Evolutionary conservation across 1,284 basidiomycete genomes (phyloP).

Genomic region (Trichosporon sp.): DNA sequence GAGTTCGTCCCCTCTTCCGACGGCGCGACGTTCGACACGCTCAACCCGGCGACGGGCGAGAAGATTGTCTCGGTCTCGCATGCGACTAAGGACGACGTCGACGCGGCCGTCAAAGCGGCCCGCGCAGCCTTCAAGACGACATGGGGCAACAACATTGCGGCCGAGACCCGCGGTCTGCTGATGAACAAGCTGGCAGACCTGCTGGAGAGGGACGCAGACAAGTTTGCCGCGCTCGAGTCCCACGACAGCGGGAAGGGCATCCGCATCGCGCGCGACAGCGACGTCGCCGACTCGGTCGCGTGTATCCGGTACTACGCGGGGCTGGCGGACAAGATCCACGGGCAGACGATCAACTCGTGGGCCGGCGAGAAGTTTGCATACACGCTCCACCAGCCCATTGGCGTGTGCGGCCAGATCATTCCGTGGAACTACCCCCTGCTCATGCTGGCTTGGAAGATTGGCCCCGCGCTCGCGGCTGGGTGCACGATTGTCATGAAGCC

Average conservation of each 20-base stretch:
- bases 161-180: slow-evolving; percentile 72
- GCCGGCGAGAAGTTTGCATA: slow-evolving; percentile 72
- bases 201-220: slow-evolving; percentile 75
- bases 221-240: slow-evolving; percentile 72
- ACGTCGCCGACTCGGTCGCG: slow-evolving; percentile 77
- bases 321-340: slow-evolving; percentile 68
- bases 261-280: slow-evolving; percentile 67
- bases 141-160: slow-evolving; percentile 86
- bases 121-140: slow-evolving; percentile 77
- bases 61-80: slow-evolving; percentile 41
- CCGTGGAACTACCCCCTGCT: slow-evolving; percentile 91
- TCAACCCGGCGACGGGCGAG: slow-evolving; percentile 63
- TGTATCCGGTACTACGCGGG: slow-evolving; percentile 78
- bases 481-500: slow-evolving; percentile 60
- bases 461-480: slow-evolving; percentile 77
- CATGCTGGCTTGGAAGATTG: slow-evolving; percentile 92
- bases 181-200: slow-evolving; percentile 87
- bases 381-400: slow-evolving; percentile 88
- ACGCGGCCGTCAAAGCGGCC: slow-evolving; percentile 78
- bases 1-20: slow-evolving; percentile 42
- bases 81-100: slow-evolving; percentile 66
- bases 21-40: slow-evolving; percentile 39
- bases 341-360: slow-evolving; percentile 50
- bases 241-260: slow-evolving; percentile 82
- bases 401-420: slow-evolving; percentile 88